Percentiles rank a stretch among this genome's conserved stretches.
These are phyloP conservation scores for Nevesoporus exiguus DNA, from an alignment of 768 basidiomycete genomes.

Conservation along the genomic window DNA sequence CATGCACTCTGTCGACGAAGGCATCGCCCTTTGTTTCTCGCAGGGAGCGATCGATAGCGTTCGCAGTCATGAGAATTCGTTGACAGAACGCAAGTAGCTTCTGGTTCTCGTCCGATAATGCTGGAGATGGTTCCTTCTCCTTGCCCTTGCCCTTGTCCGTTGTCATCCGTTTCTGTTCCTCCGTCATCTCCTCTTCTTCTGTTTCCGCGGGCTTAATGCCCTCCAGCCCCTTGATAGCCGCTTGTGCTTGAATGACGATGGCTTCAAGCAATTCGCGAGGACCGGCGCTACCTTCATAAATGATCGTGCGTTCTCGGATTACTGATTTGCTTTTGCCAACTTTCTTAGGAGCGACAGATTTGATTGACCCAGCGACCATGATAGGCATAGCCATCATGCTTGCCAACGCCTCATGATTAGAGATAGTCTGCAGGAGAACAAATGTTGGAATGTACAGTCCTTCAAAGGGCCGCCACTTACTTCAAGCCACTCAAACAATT, in stretches of 20 bases:
- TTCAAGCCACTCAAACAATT: slow-evolving; percentile 90
- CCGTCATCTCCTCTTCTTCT: slow-evolving; percentile 66
- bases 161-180: slow-evolving; percentile 88
- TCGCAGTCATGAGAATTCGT: slow-evolving; percentile 78
- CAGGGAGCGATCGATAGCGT: slow-evolving; percentile 83
- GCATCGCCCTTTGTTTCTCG: slow-evolving; percentile 86
- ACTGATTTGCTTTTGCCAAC: slow-evolving; percentile 41
- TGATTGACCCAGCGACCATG: slow-evolving; percentile 74
- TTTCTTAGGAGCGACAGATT: slow-evolving; percentile 58
- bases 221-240: slow-evolving; percentile 85
- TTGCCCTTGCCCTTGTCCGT: slow-evolving; percentile 62
- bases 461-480: slow-evolving; percentile 39
- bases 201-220: slow-evolving; percentile 50
- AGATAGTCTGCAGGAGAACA: slow-evolving; percentile 64
- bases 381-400: slow-evolving; percentile 98
- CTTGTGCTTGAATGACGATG: slow-evolving; percentile 89
- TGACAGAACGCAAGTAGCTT: slow-evolving; percentile 80
- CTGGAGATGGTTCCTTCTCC: slow-evolving; percentile 40
- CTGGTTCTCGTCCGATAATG: slow-evolving; percentile 67
- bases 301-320: slow-evolving; percentile 74
- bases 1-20: slow-evolving; percentile 77
- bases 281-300: slow-evolving; percentile 88
- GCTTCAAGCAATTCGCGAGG: slow-evolving; percentile 90
- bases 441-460: neutral
- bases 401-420: slow-evolving; percentile 87